A percentile compares a stretch with the other conserved stretches of the same genome.
These are phyloP conservation scores for Asterionellopsis glacialis DNA, from an alignment of 108 stramenopile species.

Conservation along the genomic window DNA sequence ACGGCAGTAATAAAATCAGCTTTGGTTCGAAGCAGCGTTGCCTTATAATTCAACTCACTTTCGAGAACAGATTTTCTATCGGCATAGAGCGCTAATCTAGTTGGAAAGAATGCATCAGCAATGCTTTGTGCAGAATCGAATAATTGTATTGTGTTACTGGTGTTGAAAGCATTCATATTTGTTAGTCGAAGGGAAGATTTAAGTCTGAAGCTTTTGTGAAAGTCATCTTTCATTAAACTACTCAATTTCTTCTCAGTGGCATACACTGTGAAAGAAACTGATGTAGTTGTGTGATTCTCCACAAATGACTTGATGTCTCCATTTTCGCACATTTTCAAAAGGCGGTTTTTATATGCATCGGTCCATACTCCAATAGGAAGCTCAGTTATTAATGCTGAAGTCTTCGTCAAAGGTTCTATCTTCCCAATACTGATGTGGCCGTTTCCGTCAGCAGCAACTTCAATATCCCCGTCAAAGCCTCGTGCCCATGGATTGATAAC, in stretches of 20 bases:
- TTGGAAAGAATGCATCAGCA: slow-evolving; percentile 74
- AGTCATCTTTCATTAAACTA: slow-evolving; percentile 31
- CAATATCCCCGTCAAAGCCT: slow-evolving; percentile 73
- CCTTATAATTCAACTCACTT: slow-evolving; percentile 56
- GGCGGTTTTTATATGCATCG: slow-evolving; percentile 65
- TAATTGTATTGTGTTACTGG: slow-evolving; percentile 46
- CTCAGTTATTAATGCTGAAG: slow-evolving; percentile 69
- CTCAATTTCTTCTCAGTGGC: slow-evolving; percentile 45
- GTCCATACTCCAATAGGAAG: slow-evolving; percentile 90
- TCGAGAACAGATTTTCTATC: slow-evolving; percentile 72
- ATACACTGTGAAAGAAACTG: slow-evolving; percentile 68
- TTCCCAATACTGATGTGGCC: slow-evolving; percentile 48
- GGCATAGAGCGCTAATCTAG: slow-evolving; percentile 63
- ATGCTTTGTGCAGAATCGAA: slow-evolving; percentile 66
- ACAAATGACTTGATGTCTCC: slow-evolving; percentile 56
- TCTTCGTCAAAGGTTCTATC: slow-evolving; percentile 29
- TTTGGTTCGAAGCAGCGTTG: slow-evolving; percentile 65
- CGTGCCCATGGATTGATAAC: slow-evolving; percentile 49
- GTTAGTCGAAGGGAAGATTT: slow-evolving; percentile 46
- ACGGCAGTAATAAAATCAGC: slow-evolving; percentile 80
- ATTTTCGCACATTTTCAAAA: slow-evolving; percentile 58
- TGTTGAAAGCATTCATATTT: slow-evolving; percentile 92
- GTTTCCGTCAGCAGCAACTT: slow-evolving; percentile 18
- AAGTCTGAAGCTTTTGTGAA: slow-evolving; percentile 68
- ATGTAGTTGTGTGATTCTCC: slow-evolving; percentile 85